These are phyloP conservation scores for Craterostigma plantagineum DNA, from an alignment of 257 asterid species.

Conservation along the genomic window DNA sequence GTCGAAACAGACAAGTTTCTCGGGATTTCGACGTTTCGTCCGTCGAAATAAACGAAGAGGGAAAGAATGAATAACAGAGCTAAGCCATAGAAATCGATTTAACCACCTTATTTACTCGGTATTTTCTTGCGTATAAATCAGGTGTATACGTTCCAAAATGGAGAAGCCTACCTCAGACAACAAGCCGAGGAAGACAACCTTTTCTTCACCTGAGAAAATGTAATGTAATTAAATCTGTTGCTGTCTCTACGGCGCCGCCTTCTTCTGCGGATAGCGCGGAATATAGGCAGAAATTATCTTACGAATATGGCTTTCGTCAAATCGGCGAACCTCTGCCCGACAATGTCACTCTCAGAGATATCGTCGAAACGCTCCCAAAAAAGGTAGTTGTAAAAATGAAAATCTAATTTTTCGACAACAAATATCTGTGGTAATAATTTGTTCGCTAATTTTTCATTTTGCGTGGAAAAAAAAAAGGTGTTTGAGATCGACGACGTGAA, in stretches of 20 bases:
- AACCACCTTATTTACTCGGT: no score
- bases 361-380: slow-evolving; percentile 61
- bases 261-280: slow-evolving; percentile 37
- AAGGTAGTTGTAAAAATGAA: slow-evolving; percentile 23
- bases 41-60: not conserved
- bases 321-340: slow-evolving; percentile 93
- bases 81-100: not conserved
- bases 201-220: slow-evolving; percentile 24
- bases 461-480: no score
- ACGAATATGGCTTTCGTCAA: slow-evolving; percentile 69
- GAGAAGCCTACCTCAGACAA: slow-evolving; percentile 30
- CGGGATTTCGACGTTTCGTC: no score
- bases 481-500: slow-evolving; percentile 78
- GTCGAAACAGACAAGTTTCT: no score
- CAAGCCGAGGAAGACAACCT: slow-evolving; percentile 21
- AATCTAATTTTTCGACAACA: no score
- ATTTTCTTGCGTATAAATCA: no score
- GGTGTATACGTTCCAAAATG: slow-evolving; percentile 41
- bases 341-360: slow-evolving; percentile 52
- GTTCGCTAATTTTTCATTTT: no score
- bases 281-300: slow-evolving; percentile 30
- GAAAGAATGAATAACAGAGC: not conserved
- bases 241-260: slow-evolving; percentile 38
- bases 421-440: no score
- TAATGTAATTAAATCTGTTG: slow-evolving; percentile 44